These are phyloP conservation scores for Alternaria rosae DNA, from an alignment of 2,329 filamentous ascomycete species.

Conservation along the genomic window DNA sequence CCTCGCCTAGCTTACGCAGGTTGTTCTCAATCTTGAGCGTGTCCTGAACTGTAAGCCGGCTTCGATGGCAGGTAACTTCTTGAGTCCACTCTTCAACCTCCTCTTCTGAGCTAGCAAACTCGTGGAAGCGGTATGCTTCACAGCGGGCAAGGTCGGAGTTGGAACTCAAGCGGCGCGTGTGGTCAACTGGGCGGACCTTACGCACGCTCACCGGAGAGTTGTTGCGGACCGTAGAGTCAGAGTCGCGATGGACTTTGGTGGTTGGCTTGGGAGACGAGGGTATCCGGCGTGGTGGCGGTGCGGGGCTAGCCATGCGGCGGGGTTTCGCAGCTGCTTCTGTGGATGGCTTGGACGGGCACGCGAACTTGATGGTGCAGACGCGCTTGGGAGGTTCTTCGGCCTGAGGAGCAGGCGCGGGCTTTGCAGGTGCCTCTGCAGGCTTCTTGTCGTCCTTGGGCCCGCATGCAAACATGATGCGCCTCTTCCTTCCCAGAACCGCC, in stretches of 20 bases:
- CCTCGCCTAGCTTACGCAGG: constrained; percentile 83
- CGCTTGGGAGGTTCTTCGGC: constrained; percentile 57
- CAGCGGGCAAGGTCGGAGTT: constrained; percentile 58
- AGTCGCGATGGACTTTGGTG: constrained; percentile 54
- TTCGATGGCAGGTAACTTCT: constrained; percentile 67
- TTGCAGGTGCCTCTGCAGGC: constrained; percentile 34
- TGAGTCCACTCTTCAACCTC: constrained; percentile 93
- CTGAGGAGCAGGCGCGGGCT: constrained; percentile 24
- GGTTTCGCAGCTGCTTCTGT: constrained; percentile 51
- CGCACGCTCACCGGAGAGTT: constrained; percentile 55
- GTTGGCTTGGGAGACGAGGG: constrained; percentile 40
- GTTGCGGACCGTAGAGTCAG: constrained; percentile 60
- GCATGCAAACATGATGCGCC: constrained; percentile 93
- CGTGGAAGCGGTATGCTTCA: constrained; percentile 75
- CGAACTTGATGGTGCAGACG: constrained; percentile 75
- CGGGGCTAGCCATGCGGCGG: constrained; percentile 55
- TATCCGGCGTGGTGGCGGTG: constrained; percentile 43
- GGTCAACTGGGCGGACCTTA: constrained; percentile 45
- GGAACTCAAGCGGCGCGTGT: constrained; percentile 45
- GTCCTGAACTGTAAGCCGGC: constrained; percentile 85
- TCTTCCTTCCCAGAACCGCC: constrained; percentile 74
- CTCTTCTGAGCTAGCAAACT: constrained; percentile 86
- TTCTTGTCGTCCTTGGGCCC: constrained; percentile 60
- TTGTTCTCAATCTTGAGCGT: constrained; percentile 88
- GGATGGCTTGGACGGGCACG: constrained; percentile 65